Evolutionary conservation across 257 asterid species (phyloP), one percentile per base, ranked within the genome.

Genomic region (Solanum chiquidenum): DNA sequence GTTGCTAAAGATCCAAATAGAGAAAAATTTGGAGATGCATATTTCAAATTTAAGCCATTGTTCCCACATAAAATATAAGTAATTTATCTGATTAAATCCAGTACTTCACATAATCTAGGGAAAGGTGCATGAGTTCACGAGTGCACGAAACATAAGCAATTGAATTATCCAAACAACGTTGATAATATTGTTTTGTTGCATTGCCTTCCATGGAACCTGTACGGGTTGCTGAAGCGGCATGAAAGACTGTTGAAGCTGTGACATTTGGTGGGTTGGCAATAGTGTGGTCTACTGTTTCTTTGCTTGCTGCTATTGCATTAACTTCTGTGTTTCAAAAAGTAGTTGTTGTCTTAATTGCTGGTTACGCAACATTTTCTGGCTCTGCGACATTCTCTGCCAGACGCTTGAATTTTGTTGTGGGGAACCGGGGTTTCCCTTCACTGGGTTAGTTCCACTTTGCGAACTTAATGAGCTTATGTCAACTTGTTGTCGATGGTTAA

Each of bases 281-380:
- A 91, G 86, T 5, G 16, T 73, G 40, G 92, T 76, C 83, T 91
- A 94, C 89, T 94, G 95, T 91, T 93, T 95, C 90, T 87, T 87
- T 72, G 90, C 89, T 91, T 94, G 93, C 49, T 64, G 90, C 33
- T 84, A 96, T 90, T 93, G 99, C 86, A 95, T 94, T 58, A 92
- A 34, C 88, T 94, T 98, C 88, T 94, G 98, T 25, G 86, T 88
- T 6, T 94, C 83, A 75, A 93, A 91, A 91, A 94, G 89, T 87
- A 90, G 98, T 85, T 94, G 92, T 35, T 89, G 93, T 62, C 87
- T 84, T 29, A 62, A 31, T 62, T 84, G 77, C 49, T 58, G 77
- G 77, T 84, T 44, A 4, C 4, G 16, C 2, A 44, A 13, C 52
- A 44, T 44, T 12, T 44, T 4, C 52, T 44, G 16, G 52, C 16